These are phyloP conservation scores for Nakazawaea anatomiae DNA, from an alignment of 805 yeast genomes.

Conservation along the genomic window DNA sequence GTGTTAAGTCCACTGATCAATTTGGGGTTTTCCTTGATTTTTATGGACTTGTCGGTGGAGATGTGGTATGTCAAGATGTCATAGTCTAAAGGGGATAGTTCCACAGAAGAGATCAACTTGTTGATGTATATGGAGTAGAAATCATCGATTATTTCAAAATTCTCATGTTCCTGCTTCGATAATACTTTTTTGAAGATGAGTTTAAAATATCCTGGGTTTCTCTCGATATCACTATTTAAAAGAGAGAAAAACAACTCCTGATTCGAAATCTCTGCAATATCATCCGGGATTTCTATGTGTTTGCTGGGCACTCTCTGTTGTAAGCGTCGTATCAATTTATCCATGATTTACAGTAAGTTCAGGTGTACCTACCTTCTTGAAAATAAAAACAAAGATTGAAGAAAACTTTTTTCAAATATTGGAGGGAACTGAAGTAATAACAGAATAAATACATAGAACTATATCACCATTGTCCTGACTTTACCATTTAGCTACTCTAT, in stretches of 20 bases:
- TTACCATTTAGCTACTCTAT: neutral
- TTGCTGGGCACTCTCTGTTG: slow-evolving; percentile 25
- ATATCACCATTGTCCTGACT: no score
- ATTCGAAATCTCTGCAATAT: slow-evolving; percentile 11
- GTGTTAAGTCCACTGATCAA: slow-evolving; percentile 71
- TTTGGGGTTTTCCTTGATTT: slow-evolving; percentile 55
- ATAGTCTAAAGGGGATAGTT: slow-evolving; percentile 28
- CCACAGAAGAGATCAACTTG: slow-evolving; percentile 25
- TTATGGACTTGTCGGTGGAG: slow-evolving; percentile 14
- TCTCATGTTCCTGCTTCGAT: slow-evolving; percentile 22
- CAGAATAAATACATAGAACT: no score
- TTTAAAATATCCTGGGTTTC: slow-evolving; percentile 50
- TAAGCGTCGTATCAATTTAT: slow-evolving; percentile 17
- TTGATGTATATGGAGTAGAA: slow-evolving; percentile 35
- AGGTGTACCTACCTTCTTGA: no score
- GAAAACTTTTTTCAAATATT: no score
- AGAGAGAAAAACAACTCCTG: slow-evolving; percentile 18
- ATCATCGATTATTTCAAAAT: slow-evolving; percentile 31
- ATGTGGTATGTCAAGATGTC: slow-evolving; percentile 34
- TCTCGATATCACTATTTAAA: slow-evolving; percentile 18
- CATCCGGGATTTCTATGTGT: slow-evolving; percentile 8
- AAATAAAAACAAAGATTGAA: no score
- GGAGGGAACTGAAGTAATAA: no score
- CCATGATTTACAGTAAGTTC: slow-evolving; percentile 11
- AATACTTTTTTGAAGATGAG: slow-evolving; percentile 38